Percentiles rank a stretch among this genome's conserved stretches.
These are phyloP conservation scores for Trichoderma polysporum DNA, from an alignment of 2,329 filamentous ascomycete genomes.

Conservation along the genomic window DNA sequence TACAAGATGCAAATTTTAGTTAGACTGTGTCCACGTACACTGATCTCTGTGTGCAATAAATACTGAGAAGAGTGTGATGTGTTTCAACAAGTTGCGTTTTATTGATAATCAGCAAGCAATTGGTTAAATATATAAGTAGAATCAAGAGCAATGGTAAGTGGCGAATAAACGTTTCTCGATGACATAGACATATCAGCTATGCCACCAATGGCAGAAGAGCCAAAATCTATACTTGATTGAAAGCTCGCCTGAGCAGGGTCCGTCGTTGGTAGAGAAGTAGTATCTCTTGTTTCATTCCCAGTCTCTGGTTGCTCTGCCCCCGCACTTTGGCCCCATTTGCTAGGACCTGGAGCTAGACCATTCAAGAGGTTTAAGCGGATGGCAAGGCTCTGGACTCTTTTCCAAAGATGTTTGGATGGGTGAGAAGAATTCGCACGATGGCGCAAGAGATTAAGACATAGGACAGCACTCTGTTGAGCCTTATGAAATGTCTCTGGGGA, in stretches of 20 bases:
- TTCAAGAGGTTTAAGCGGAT: neutral
- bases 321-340: neutral
- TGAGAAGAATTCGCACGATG: neutral
- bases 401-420: neutral
- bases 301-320: neutral
- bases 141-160: neutral
- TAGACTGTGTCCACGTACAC: no score
- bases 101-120: neutral
- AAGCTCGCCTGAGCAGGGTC: neutral
- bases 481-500: neutral
- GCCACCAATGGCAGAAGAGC: neutral
- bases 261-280: neutral
- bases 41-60: no score
- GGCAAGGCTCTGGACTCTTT: neutral
- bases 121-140: neutral
- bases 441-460: neutral
- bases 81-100: neutral
- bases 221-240: neutral
- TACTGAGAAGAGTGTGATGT: neutral
- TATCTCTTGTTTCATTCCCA: neutral
- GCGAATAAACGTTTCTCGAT: neutral
- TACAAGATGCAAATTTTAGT: no score
- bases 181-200: neutral
- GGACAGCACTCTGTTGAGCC: neutral
- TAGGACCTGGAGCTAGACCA: no score